Evolutionary conservation across 2,329 filamentous ascomycete species (phyloP).

Genomic region (Sphaceloma murrayae): DNA sequence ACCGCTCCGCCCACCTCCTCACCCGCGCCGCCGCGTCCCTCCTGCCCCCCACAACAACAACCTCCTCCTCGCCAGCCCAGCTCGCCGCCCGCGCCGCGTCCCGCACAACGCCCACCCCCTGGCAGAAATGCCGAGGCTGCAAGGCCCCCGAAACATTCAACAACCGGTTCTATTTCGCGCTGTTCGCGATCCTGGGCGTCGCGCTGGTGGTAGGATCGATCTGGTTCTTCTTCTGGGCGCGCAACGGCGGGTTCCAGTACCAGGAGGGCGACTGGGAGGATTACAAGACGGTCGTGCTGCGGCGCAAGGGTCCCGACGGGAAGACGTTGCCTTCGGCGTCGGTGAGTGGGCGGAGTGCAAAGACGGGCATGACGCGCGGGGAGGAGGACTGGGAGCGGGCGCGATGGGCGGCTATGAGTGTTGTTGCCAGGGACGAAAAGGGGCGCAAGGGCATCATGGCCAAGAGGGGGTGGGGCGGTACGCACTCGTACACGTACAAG

Average conservation of each 20-base stretch:
- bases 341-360: slow-evolving; percentile 73
- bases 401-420: slow-evolving; percentile 28
- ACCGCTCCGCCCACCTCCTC: no score
- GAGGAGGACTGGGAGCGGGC: slow-evolving; percentile 19
- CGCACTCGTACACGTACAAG: slow-evolving; percentile 35
- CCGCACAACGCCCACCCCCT: slow-evolving; percentile 8
- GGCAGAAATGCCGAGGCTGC: slow-evolving; percentile 18
- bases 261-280: slow-evolving; percentile 87
- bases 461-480: slow-evolving; percentile 33
- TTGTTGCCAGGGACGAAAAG: slow-evolving; percentile 40
- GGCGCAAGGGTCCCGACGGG: slow-evolving; percentile 81
- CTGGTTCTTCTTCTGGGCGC: slow-evolving; percentile 99
- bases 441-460: slow-evolving; percentile 31
- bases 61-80: not conserved
- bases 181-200: slow-evolving; percentile 77
- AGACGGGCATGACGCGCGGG: slow-evolving; percentile 48
- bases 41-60: not conserved
- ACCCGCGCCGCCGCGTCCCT: slow-evolving; percentile 1
- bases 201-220: slow-evolving; percentile 65
- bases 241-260: slow-evolving; percentile 89
- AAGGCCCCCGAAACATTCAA: slow-evolving; percentile 32
- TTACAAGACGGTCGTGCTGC: slow-evolving; percentile 89
- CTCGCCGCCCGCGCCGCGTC: slow-evolving; percentile 16
- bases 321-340: slow-evolving; percentile 63
- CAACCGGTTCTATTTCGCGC: slow-evolving; percentile 59